A percentile compares a stretch with the other conserved stretches of the same genome.
These are phyloP conservation scores for Fusarium sp. DNA, from an alignment of 2,329 filamentous ascomycete species.

Conservation along the genomic window DNA sequence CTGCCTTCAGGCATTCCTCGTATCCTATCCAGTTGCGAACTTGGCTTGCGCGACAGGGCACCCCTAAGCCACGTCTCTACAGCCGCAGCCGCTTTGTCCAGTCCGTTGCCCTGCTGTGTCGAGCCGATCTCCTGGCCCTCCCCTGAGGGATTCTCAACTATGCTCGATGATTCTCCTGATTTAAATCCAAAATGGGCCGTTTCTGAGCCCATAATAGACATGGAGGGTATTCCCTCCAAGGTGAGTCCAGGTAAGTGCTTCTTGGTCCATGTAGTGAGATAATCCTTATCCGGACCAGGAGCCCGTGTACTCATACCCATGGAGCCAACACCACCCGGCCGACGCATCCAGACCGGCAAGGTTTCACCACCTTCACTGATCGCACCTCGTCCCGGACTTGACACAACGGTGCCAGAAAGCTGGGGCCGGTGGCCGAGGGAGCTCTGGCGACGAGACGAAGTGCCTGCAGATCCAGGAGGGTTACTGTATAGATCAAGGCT, in stretches of 20 bases:
- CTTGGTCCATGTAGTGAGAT: slow-evolving; percentile 82
- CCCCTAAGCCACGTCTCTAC: slow-evolving; percentile 92
- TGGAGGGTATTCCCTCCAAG: slow-evolving; percentile 72
- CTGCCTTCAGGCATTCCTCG: slow-evolving; percentile 48
- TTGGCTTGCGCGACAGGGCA: slow-evolving; percentile 71
- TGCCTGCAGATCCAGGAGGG: slow-evolving; percentile 47
- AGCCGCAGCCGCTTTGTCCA: slow-evolving; percentile 86
- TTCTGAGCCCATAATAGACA: slow-evolving; percentile 70
- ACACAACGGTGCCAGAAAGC: slow-evolving; percentile 45
- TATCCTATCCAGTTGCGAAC: slow-evolving; percentile 57
- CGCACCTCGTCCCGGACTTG: slow-evolving; percentile 47
- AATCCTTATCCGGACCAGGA: slow-evolving; percentile 84
- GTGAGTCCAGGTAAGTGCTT: slow-evolving; percentile 83
- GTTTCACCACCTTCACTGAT: slow-evolving; percentile 51
- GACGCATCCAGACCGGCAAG: slow-evolving; percentile 72
- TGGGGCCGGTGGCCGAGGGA: slow-evolving; percentile 49
- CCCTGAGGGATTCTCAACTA: slow-evolving; percentile 62
- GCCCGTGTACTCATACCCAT: slow-evolving; percentile 74
- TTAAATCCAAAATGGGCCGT: slow-evolving; percentile 65
- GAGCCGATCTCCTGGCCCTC: slow-evolving; percentile 55
- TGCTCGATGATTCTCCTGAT: slow-evolving; percentile 47
- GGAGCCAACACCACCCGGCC: slow-evolving; percentile 88
- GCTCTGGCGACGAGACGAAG: slow-evolving; percentile 54
- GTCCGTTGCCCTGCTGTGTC: slow-evolving; percentile 58
- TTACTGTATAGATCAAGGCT: slow-evolving; percentile 67